Evolutionary conservation across 2,329 filamentous ascomycete species (phyloP), one percentile per base, ranked within the genome.

Genomic region (Alternaria hordeiaustralica): DNA sequence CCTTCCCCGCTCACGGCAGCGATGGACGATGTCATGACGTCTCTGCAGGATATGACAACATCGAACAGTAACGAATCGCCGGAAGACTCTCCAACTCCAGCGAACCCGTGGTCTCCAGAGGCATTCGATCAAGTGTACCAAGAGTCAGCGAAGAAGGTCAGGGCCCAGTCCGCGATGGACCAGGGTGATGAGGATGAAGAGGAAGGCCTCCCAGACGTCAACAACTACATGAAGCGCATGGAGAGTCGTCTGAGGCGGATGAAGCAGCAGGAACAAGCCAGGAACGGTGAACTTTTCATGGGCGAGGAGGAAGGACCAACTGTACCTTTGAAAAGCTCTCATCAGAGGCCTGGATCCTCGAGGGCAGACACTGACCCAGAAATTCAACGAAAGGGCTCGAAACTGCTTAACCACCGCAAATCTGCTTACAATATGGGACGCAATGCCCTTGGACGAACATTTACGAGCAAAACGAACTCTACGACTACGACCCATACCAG

Each of bases 21-120:
- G 1, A 99, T 99, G 94, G 95, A 98, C 75, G 95, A 96, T 79
- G 94, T 99, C 5, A 97, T 98, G 89, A 93, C 96, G 69, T 96
- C 96, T 60, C 82, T 99, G 46, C 91, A 97, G 75, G 94, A 94
- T 64, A 92, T 99, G 84, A 90, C 90, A 18, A 84, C 90, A 71
- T 84, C 87, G 13, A 65, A 65, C 45, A 85, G 86, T 60, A 82
- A 86, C 21, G 80, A 82, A 28, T 84, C 84, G 66, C 73, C 84
- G 13, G 85, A 87, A 33, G 85, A 87, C 26, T 86, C 88, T 1
- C 85, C 88, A 45, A 82, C 86, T 1, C 83, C 87, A 1, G 80
- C 89, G 9, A 88, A 93, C 74, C 90, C 94, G 5, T 99, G 96
- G 96, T 96, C 94, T 0, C 94, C 94, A 0, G 94, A 97, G 72